phyloP scores from a whole-genome alignment of 1,284 basidiomycete species.

The Wallemia ichthyophaga region DNA sequence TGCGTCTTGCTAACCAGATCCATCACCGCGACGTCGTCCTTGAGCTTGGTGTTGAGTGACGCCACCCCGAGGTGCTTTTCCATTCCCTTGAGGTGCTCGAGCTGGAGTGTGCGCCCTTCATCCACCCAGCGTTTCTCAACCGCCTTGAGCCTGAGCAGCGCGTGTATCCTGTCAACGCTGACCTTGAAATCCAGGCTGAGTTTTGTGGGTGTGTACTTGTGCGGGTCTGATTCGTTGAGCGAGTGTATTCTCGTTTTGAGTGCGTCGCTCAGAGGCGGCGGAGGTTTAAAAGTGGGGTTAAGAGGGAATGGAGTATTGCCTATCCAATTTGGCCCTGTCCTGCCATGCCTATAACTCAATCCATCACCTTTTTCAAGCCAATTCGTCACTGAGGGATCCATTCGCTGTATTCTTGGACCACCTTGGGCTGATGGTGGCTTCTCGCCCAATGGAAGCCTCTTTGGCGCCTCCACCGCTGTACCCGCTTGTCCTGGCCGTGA shows the following conservation, averaged over 20 bases:
- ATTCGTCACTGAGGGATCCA: neutral
- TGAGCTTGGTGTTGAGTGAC: neutral
- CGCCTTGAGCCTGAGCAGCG: constrained; percentile 12
- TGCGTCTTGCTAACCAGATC: neutral
- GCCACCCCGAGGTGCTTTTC: neutral
- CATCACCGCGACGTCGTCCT: neutral
- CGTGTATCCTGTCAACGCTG: constrained; percentile 10
- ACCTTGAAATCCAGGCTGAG: constrained; percentile 8
- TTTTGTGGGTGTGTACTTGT: constrained; percentile 5
- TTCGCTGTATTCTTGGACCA: neutral
- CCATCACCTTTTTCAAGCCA: neutral
- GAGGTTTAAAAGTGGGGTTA: constrained; percentile 13
- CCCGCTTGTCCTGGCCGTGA: neutral
- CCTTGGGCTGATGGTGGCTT: neutral
- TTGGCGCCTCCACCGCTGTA: neutral
- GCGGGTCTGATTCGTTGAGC: neutral
- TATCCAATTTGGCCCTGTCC: neutral
- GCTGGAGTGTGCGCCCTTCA: neutral
- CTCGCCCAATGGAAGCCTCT: neutral
- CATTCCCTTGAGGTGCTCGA: neutral
- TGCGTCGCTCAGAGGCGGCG: constrained; percentile 10
- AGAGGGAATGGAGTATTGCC: constrained; percentile 10
- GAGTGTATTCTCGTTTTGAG: constrained; percentile 9
- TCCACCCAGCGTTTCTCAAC: constrained; percentile 8
- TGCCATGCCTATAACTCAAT: neutral